A percentile compares a stretch with the other conserved stretches of the same genome.
These are phyloP conservation scores for Calonectria fujianensis DNA, from an alignment of 2,329 filamentous ascomycete species.

Conservation along the genomic window DNA sequence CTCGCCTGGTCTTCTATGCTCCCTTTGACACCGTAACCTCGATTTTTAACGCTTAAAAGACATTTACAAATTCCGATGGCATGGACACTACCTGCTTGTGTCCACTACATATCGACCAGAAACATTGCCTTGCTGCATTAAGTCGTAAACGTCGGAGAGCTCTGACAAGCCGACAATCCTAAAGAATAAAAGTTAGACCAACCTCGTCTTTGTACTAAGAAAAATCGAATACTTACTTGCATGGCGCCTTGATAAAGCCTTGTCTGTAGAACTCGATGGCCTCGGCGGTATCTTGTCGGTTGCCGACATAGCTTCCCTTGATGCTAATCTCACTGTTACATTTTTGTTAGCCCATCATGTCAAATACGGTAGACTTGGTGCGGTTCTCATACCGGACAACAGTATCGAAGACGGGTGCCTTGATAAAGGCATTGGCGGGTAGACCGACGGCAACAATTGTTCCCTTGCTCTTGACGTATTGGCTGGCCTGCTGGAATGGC, in stretches of 20 bases:
- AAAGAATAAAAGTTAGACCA: constrained; percentile 25
- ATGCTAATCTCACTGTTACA: constrained; percentile 84
- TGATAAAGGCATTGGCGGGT: constrained; percentile 86
- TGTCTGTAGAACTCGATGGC: constrained; percentile 90
- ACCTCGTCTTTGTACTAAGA: accelerated
- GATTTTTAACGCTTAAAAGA: background rate
- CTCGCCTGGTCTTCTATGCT: background rate
- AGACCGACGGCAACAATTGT: constrained; percentile 90
- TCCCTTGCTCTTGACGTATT: constrained; percentile 87
- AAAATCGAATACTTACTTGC: constrained; percentile 68
- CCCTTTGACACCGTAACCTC: background rate
- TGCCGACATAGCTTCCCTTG: constrained; percentile 92
- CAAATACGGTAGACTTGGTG: accelerated
- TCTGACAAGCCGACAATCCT: constrained; percentile 83
- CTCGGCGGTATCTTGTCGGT: constrained; percentile 88
- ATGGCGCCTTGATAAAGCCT: constrained; percentile 88
- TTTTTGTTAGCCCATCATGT: constrained; percentile 6
- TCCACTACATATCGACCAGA: constrained; percentile 85
- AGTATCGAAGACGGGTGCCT: constrained; percentile 89
- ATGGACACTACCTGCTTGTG: constrained; percentile 71
- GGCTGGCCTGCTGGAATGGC: constrained; percentile 93
- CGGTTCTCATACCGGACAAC: constrained; percentile 71
- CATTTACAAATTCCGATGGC: background rate
- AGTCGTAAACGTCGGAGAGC: constrained; percentile 83
- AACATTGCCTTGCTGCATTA: constrained; percentile 80